Conservation (phyloP, 306 rosid genomes). For the Mimosa bimucronata region DNA sequence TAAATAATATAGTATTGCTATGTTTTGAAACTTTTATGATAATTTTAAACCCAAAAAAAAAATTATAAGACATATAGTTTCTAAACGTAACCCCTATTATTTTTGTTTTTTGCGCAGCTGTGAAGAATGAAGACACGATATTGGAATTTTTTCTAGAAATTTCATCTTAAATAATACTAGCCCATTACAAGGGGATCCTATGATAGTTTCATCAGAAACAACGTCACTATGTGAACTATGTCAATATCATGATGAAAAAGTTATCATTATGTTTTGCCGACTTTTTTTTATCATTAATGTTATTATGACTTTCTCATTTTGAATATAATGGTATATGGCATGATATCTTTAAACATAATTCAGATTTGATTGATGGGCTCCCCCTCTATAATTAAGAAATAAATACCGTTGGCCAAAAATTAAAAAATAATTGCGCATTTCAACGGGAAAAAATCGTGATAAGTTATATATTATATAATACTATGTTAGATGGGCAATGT, state of each 20-base stretch:
- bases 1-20: no score
- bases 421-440: neutral
- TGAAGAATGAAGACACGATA: neutral
- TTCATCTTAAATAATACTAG: neutral
- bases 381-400: no score
- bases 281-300: neutral
- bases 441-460: neutral
- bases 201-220: neutral
- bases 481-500: neutral
- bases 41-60: no score
- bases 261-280: neutral
- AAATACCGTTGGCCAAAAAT: neutral
- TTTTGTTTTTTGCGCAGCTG: no score
- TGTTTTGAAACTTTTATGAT: no score
- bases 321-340: neutral
- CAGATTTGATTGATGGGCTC: neutral
- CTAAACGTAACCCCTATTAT: no score
- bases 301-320: neutral
- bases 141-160: neutral
- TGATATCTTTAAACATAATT: neutral
- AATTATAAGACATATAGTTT: no score
- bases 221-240: neutral
- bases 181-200: neutral
- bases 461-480: neutral
- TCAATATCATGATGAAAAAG: neutral